Evolutionary conservation across 169 alveolate species (phyloP), one percentile per base, ranked within the genome.

Genomic region (Plasmodium blacklocki): DNA sequence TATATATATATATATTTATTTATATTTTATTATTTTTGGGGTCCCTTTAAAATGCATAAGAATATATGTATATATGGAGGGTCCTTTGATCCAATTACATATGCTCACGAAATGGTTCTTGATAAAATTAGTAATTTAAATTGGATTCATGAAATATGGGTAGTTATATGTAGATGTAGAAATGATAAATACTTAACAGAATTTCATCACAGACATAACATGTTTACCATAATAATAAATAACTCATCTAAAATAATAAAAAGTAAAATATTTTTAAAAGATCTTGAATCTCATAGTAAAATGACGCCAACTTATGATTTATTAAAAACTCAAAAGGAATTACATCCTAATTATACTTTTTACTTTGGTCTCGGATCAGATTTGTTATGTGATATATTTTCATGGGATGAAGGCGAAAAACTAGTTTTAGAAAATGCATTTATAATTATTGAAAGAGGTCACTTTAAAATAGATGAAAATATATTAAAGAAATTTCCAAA

Each of bases 81-180:
- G 19, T 78, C 89, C 26, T 78, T 50, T 66, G 89, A 78, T 52
- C 89, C 89, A 52, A 32, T 66, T 64, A 78, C 89, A 4, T 58
- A 64, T 64, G 89, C 78, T 18, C 89, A 78, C 29, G 89, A 78
- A 78, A 78, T 78, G 89, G 89, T 78, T 19, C 89, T 78, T 26
- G 11, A 52, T 3, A 56, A 78, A 32, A 26, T 78, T 43, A 64
- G 78, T 60, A 78, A 49, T 59, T 70, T 78, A 67, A 26, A 78
- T 8, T 78, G 89, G 89, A 54, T 78, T 32, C 78, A 78, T 70
- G 89, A 78, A 66, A 66, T 78, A 49, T 78, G 89, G 89, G 89
- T 78, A 45, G 89, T 78, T 45, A n/a, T 78, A 45, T 64, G 89
- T 23, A 78, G 76, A 59, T 78, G 89, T 67, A 50, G 89, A 59